Base-by-base conservation (phyloP, 352 stramenopile genomes). In the Phytophthora europaea region DNA sequence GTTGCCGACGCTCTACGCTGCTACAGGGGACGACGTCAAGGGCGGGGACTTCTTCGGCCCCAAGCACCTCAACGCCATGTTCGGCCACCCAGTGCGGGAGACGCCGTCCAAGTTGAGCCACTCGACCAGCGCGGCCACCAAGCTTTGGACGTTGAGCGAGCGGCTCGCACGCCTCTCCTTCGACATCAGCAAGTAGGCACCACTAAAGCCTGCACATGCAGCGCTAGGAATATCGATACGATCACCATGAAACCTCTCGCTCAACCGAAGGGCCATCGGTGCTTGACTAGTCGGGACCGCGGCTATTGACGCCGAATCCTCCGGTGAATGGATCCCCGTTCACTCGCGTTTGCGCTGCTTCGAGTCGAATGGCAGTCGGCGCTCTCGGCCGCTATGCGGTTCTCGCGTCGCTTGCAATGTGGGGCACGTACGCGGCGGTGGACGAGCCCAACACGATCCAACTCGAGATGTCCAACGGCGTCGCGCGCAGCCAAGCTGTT, bases 141-240 rank as follows among this genome's bases (percentile, higher is more conserved):
- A 78, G 23, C 68, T 92, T 3, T 90, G 79, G 79, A 70, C 75
- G 6, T 26, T 79, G 7, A 90, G 84, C 26, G 84, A 89, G 47
- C 45, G 55, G 0, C 60, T 92, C 6, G 65, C 80, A 12, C 76
- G 72, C 36, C 51, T 82, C n/a, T 61, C 48, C 1, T 87, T 85
- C 33, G 56, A 64, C 34, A 69, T 72, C 31, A 52, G 66, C 3
- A 72, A 69, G 61, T 79, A 75, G 56, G 13, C 20, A 54, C 47
- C 47, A n/a, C 20, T 31, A 31, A 31, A 31, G 31, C 23, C 23
- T 26, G 23, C 23, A 26, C 23, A 26, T 26, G 23, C 51, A 69
- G 23, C 36, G 38, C 13, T 45, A 45, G 61, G 61, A 40, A 52
- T 61, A 59, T 58, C n/a, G n/a, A n/a, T n/a, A n/a, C n/a, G 62